Evolutionary conservation across 805 yeast species (phyloP).

Genomic region (Lipomyces japonicus): DNA sequence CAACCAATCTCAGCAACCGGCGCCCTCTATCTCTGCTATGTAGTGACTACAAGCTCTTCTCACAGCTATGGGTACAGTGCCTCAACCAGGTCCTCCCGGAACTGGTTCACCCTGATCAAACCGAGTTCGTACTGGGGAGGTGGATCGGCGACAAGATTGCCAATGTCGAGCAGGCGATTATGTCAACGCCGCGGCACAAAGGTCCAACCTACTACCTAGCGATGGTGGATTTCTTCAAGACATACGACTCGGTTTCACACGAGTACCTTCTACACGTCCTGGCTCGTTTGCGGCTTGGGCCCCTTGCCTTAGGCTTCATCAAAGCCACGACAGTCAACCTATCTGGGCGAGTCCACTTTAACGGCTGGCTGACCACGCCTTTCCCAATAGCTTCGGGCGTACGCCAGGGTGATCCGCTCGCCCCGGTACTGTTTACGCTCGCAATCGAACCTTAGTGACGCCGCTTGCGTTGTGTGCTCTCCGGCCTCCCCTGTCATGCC

Average conservation of each 20-base stretch:
- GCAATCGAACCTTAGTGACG: neutral
- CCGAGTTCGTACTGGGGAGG: conserved; percentile 2
- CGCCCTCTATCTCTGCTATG: neutral
- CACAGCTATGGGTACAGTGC: neutral
- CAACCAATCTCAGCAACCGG: too few relatives aligned
- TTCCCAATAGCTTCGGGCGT: conserved; percentile 1
- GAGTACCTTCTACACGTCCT: too few relatives aligned
- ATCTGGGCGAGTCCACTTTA: neutral
- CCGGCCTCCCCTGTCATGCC: neutral
- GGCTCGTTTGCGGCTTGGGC: too few relatives aligned
- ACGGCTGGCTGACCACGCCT: conserved; percentile 2
- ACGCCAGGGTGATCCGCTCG: conserved; percentile 5
- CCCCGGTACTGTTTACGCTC: conserved; percentile 2
- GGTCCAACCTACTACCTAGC: too few relatives aligned
- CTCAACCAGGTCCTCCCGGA: neutral
- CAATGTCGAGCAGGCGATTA: conserved; percentile 1
- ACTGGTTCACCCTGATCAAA: conserved; percentile 3
- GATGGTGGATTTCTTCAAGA: too few relatives aligned
- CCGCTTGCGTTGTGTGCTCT: neutral
- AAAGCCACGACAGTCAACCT: too few relatives aligned
- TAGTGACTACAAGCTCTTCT: neutral
- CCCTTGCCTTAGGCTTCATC: too few relatives aligned
- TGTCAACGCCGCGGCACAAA: too few relatives aligned
- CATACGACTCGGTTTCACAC: too few relatives aligned
- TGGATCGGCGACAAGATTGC: conserved; percentile 6